Evolutionary conservation across 176 grass and related monocot genomes (phyloP), one percentile per base, ranked within the genome.

Genomic region (Eragrostis curvula): DNA sequence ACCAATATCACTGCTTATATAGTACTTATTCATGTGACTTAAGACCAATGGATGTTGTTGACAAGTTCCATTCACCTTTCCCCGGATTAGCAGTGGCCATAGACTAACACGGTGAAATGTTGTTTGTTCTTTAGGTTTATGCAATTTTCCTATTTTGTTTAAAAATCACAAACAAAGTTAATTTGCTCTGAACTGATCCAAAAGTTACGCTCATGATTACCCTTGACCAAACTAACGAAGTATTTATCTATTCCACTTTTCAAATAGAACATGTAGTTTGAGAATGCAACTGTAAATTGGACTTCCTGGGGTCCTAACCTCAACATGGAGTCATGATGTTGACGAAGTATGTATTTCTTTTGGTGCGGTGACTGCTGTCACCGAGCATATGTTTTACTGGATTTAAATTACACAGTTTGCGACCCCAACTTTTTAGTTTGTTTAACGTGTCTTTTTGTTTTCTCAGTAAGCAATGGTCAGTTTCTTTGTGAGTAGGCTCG

Each of bases 401-500:
- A 68, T 76, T 68, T 47, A 16, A 39, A 67, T 79, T 16, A 41
- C 11, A 51, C 14, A 30, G 13, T 74, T 62, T 73, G 25, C 16
- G 41, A n/a, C 17, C 21, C 46, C 36, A 28, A 40, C 56, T 2
- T 76, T 77, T 77, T 43, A 55, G 72, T 77, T 21, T 12, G 18
- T 49, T 62, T 53, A 32, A 67, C 41, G 7, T 24, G n/a, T 75
- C 10, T 69, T 55, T 13, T 62, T 76, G 23, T 25, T 69, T 79
- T 74, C 13, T 21, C 29, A 68, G 45, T 56, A 80, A 74, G 66
- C 27, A 74, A 84, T 48, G 69, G 41, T 41, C 55, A 71, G 48
- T 79, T 80, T 84, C 66, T 51, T 85, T 70, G 70, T 68, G 10
- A 70, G 48, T 83, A 83, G 66, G 40, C 7, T 45, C 53, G 36